Evolutionary conservation across 495 filamentous ascomycete genomes (phyloP), one percentile per base, ranked within the genome.

Genomic region (Podospora conica): DNA sequence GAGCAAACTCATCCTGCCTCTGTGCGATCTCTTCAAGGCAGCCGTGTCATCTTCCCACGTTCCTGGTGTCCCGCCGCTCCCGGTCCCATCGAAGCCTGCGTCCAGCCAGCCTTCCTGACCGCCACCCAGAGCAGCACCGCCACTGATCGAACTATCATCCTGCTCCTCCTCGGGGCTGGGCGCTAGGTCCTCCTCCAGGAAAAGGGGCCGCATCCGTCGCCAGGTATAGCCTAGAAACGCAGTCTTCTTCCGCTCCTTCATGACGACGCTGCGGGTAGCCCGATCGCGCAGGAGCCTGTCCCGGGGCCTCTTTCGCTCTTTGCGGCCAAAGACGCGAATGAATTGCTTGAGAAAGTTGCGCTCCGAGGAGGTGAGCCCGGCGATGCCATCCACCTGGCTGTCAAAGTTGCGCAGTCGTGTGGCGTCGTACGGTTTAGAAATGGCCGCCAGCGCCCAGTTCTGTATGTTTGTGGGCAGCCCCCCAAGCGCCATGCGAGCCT

Each of bases 141-240:
- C 23, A 56, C 21, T 7, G 15, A 2, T 7, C 55, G 11, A 23
- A n/a, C 10, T 22, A 3, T 12, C 60, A 3, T 23, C 21, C 33
- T 40, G 28, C 22, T 61, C 60, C 33, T 53, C 60, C 7, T 61
- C 60, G n/a, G 33, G 10, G 21, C 40, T 29, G 21, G 8, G 23
- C 15, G 10, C 27, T 1, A 24, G 3, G 59, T 31, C 12, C 61
- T 11, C 5, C 7, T 8, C 22, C 22, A 55, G 20, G 40, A 56
- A n/a, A 40, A 21, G n/a, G 54, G 70, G 68, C 66, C 68, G 66
- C 68, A 78, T 74, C 18, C 81, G 69, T 5, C 87, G 85, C 75
- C 92, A 97, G 12, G 90, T 92, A 75, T 98, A 98, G n/a, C 94
- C 93, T 61, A 93, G 74, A 76, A 97, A 97, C 2, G 91, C 91